Evolutionary conservation across 2,329 filamentous ascomycete genomes (phyloP), one percentile per base, ranked within the genome.

Genomic region (Mycosphaerella sp.): DNA sequence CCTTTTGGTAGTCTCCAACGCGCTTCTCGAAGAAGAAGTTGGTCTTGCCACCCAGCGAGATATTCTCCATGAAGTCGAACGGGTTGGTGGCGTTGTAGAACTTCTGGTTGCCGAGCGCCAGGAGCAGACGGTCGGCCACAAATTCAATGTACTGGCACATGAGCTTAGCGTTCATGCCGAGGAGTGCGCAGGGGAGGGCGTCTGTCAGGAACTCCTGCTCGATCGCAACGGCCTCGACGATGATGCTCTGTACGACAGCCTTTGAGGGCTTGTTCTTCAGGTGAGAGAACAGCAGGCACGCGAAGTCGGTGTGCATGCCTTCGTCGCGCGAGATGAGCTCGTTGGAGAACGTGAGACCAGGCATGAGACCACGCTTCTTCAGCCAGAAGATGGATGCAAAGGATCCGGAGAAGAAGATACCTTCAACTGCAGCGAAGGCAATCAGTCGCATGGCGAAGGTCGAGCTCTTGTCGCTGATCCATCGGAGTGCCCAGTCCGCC

Each of bases 11-110:
- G 68, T 98, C 93, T 71, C 86, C 93, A 52, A 98, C 93, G 64
- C 93, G 89, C 87, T 98, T 98, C 86, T 98, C 93, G 71, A 98
- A 98, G 71, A 98, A 98, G 82, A 98, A 98, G 84, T 98, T 98
- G 71, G 93, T 98, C 87, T 98, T 98, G 74, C 93, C 93, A 46
- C 89, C 88, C 9, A 98, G 81, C 17, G 93, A 97, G 73, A 98
- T 98, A 76, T 95, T 96, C 81, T 98, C 93, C 93, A 98, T 98
- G 74, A 98, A 98, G 79, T 98, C 93, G 71, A 98, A 98, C 70
- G 93, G 93, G 77, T 98, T 98, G 71, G 85, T 81, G 21, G 86
- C 78, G 69, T 93, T 87, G 82, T 95, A 98, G 65, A 87, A 79
- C 80, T 96, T 97, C 64, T 87, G 81, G 73, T 96, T 96, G 66